Base-by-base conservation (phyloP, 2,329 filamentous ascomycete genomes). In the Talaromyces sp. region DNA sequence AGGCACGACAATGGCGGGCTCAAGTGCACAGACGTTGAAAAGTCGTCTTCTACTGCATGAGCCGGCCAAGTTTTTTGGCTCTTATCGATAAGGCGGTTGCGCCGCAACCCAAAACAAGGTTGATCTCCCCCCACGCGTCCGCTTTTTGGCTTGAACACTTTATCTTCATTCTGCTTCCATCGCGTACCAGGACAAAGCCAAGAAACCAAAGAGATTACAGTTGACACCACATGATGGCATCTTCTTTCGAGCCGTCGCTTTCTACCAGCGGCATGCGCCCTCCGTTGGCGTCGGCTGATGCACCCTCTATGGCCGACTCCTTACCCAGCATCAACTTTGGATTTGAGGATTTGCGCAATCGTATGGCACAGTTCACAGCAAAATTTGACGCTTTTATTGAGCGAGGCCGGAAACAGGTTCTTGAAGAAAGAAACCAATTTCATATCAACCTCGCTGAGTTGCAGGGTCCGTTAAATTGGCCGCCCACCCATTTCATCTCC, bases 351-450 rank as follows among this genome's bases (percentile, higher is more conserved):
- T 77, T 99, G 69, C 92, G 93, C 75, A 91, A 93, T 67, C 89
- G 91, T 75, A 97, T 99, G 94, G 83, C 87, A 49, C 90, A 89
- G 58, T 99, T 99, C 71, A 97, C 89, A 0, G 82, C 85, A 8
- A 88, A 86, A 64, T 99, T 99, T 65, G 94, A 99, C 70, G 86
- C 87, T 0, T 97, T 97, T 65, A 97, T 99, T 58, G 93, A 96
- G 68, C 86, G 90, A 59, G 91, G 92, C 0, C 84, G 93, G 45
- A 95, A 95, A 73, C 85, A 90, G 48, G 90, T 97, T 0, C 73
- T 97, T 7, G 91, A 97, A 66, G 92, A 97, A 78, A 86, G 91
- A 68, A 97, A 97, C 68, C 88, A 95, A 56, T 99, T 97, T 69
- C 89, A 89, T 59, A 88, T 94, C 78, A 95, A 89, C 65, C 79